These are phyloP conservation scores for Vigna mungo DNA, from an alignment of 306 rosid species.

Conservation along the genomic window DNA sequence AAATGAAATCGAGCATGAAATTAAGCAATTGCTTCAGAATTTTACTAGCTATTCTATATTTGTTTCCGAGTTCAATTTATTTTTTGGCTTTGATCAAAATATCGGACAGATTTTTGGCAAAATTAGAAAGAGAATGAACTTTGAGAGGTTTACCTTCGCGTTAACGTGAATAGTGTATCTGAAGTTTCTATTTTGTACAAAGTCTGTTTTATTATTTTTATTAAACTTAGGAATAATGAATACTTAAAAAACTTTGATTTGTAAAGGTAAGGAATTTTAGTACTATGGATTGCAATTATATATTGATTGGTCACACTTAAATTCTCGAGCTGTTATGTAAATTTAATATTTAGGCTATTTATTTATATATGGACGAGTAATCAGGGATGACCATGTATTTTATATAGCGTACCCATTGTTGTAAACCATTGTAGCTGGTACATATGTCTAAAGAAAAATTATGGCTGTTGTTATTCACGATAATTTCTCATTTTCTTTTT, in stretches of 20 bases:
- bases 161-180: not conserved
- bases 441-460: not conserved
- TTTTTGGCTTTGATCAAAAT: constrained; percentile 7
- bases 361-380: not conserved
- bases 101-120: not conserved
- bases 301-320: not conserved
- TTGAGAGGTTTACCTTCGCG: constrained; percentile 13
- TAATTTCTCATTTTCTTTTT: not conserved
- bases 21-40: not conserved
- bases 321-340: not conserved
- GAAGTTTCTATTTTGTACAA: not conserved
- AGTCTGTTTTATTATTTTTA: not conserved
- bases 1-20: constrained; percentile 6
- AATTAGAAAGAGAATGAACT: not conserved
- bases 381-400: not conserved
- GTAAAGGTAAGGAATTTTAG: not conserved
- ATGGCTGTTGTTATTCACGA: not conserved
- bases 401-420: not conserved
- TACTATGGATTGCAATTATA: not conserved
- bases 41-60: not conserved
- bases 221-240: not conserved
- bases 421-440: not conserved
- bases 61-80: not conserved
- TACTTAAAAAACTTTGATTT: not conserved
- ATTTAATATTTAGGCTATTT: not conserved